A percentile compares a stretch with the other conserved stretches of the same genome.
Conservation (phyloP, 2,329 filamentous ascomycete species). For the Talaromyces sp. region DNA sequence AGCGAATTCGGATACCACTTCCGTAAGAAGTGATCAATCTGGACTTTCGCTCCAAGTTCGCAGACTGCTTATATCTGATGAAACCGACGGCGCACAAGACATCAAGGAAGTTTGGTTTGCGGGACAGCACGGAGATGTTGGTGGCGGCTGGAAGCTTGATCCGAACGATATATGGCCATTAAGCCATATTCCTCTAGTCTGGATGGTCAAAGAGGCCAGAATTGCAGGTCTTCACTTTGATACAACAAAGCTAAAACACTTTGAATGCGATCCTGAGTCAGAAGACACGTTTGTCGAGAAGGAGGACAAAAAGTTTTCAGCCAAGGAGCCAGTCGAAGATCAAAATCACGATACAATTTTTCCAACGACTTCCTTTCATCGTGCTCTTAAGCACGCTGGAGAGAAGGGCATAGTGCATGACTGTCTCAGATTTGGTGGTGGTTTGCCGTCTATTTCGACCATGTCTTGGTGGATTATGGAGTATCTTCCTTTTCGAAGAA, state of each 20-base stretch:
- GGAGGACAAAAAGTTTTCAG: background rate
- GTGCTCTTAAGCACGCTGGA: slow-evolving; percentile 33
- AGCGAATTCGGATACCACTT: background rate
- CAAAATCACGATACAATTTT: slow-evolving; percentile 27
- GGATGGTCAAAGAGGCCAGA: background rate
- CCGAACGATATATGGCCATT: slow-evolving; percentile 49
- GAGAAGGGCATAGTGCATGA: slow-evolving; percentile 54
- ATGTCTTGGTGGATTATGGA: slow-evolving; percentile 68
- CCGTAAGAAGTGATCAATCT: background rate
- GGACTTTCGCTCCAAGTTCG: background rate
- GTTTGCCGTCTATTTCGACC: slow-evolving; percentile 48
- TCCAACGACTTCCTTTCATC: slow-evolving; percentile 50
- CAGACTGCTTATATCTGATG: background rate
- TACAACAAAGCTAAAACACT: background rate
- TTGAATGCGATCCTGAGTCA: background rate
- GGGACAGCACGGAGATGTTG: slow-evolving; percentile 69
- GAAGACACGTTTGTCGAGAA: background rate
- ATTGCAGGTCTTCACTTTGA: background rate
- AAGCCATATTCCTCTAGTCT: slow-evolving; percentile 35
- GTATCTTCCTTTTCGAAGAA: slow-evolving; percentile 67
- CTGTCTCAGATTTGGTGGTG: slow-evolving; percentile 57
- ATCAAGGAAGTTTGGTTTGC: slow-evolving; percentile 69
- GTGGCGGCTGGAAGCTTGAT: slow-evolving; percentile 62
- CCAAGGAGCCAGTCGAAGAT: background rate
- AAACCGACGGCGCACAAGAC: slow-evolving; percentile 42